Evolutionary conservation across 352 stramenopile species (phyloP), one percentile per base, ranked within the genome.

Genomic region (Pythium dissimile): DNA sequence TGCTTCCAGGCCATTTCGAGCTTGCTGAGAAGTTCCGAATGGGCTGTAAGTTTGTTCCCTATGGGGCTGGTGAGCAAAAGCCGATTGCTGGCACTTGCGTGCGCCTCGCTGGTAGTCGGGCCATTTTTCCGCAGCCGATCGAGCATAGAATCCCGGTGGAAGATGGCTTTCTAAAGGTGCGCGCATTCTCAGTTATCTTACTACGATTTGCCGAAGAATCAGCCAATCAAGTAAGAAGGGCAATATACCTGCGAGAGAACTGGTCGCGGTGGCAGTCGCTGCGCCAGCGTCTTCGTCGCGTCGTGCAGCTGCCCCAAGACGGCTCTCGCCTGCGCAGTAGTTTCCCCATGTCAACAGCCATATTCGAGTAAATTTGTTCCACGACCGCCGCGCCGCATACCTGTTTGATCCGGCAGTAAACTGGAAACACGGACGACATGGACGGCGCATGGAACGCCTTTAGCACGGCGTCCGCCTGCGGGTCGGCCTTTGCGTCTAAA

Each of bases 391-490:
- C 26, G 20, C 13, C 26, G 31, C 37, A 2, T 67, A 87, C 79
- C 67, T 82, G 67, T 37, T 84, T 74, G 4, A 85, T 26, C 4
- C 80, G 66, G 41, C 68, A 66, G 35, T 79, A 85, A 9, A 84
- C 42, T 13, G 76, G 77, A 54, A 84, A 75, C 15, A 79, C 47
- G 2, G 65, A 52, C n/a, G 75, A 63, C 8, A 86, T 46, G 9
- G 75, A 72, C 1, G 75, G 67, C 0, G 65, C 27, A 0, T 64
- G n/a, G 1, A 71, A 47, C 12, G 73, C 66, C 3, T 61, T 62
- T 18, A 67, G 56, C 12, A 85, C 68, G 7, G 46, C 43, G 1
- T 64, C 54, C 1, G 73, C 72, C 9, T 62, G 32, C 2, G 61
- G 37, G 20, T 68, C 58, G 2, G 77, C 38, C 39, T 71, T 73